Evolutionary conservation across 305 asterid species (phyloP).

Genomic region (Fraxinus paxiana): DNA sequence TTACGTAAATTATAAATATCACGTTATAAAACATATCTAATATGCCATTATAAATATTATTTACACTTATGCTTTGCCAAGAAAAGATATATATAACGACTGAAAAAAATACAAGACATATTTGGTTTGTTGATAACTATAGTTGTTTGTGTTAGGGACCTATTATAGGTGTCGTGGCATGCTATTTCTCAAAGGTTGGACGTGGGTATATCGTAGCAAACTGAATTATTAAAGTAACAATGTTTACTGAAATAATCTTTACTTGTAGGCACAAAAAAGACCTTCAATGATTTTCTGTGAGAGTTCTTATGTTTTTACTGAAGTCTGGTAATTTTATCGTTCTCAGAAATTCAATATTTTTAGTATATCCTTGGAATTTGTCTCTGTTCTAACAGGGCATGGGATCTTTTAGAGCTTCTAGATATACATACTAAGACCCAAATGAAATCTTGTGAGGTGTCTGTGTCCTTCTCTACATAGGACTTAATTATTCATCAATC

Average conservation of each 20-base stretch:
- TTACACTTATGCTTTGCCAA: background rate
- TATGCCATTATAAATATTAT: background rate
- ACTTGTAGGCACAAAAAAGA: constrained; percentile 1
- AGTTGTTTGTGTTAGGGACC: background rate
- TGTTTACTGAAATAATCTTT: background rate
- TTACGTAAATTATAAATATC: background rate
- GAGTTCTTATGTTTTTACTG: background rate
- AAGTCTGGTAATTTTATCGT: background rate
- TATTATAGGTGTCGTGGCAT: background rate
- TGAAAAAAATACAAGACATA: background rate
- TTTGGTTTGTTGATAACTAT: background rate
- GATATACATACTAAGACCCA: background rate
- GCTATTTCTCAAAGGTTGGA: background rate
- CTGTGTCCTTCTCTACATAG: background rate
- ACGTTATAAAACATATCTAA: background rate
- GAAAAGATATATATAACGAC: background rate
- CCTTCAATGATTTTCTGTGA: background rate
- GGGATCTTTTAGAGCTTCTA: background rate
- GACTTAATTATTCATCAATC: background rate
- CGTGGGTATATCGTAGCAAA: background rate
- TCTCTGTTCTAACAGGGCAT: background rate
- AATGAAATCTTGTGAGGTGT: background rate
- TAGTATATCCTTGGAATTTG: background rate
- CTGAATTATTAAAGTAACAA: background rate
- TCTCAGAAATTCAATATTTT: background rate